Conservation (phyloP, 371 early-diverging fungal species). For the Saksenaea oblongispora region DNA sequence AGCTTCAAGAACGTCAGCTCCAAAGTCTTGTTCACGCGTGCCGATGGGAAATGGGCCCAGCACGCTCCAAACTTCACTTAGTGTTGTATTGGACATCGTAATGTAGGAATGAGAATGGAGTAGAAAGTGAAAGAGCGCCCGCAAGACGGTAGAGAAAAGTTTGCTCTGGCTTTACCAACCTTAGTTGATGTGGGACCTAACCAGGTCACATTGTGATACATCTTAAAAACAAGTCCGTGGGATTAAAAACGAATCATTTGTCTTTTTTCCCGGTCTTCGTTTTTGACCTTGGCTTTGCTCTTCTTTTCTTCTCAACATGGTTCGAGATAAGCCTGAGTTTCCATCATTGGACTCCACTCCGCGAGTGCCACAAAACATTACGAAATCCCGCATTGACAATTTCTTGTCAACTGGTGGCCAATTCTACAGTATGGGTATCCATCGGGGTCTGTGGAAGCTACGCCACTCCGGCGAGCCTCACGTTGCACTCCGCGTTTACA, state of each 20-base stretch:
- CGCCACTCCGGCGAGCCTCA: constrained; percentile 34
- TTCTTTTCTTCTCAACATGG: background rate
- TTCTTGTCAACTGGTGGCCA: constrained; percentile 40
- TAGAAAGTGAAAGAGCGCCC: background rate
- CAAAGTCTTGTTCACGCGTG: constrained; percentile 65
- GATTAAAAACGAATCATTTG: background rate
- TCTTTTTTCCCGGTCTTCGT: background rate
- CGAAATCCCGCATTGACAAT: constrained; percentile 42
- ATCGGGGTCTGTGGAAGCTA: constrained; percentile 33
- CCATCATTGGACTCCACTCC: constrained; percentile 42
- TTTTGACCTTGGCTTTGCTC: background rate
- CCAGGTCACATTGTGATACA: background rate
- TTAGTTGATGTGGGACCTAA: background rate
- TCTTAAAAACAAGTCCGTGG: background rate
- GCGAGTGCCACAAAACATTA: constrained; percentile 38
- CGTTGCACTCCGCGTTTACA: constrained; percentile 57
- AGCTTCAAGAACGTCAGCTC: constrained; percentile 68
- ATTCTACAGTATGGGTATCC: constrained; percentile 51
- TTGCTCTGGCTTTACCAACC: background rate
- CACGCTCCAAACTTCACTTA: constrained; percentile 30
- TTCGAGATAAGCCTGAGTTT: background rate
- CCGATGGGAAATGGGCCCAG: constrained; percentile 72
- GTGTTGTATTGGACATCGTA: background rate
- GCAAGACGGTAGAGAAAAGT: background rate
- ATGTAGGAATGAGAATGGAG: background rate